Base-by-base conservation (phyloP, 768 basidiomycete genomes). In the Hygrocybe coccinea region DNA sequence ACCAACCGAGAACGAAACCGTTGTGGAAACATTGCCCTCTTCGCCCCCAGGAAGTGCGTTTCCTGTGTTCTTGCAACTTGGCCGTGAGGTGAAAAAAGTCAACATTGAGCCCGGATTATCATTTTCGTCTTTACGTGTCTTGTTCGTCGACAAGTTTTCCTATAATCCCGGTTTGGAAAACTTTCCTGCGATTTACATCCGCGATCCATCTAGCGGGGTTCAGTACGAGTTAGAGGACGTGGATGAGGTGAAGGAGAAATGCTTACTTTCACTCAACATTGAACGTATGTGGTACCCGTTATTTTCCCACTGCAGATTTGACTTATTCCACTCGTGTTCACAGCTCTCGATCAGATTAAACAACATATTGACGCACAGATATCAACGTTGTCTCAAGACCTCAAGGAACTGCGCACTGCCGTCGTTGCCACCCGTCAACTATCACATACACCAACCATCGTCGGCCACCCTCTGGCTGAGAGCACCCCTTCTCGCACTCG, bases 341-440 rank as follows among this genome's bases (percentile, higher is more conserved):
- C 63, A 99, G 95, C 93, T 21, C 85, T 98, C 53, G 95, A 99
- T 71, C 95, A 98, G 68, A 95, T 99, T 69, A 97, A 95, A 68
- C 93, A 97, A 65, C 95, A 99, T 67, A 95, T 99, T 61, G 95
- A 99, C 65, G 65, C 83, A 2, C 94, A 95, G 64, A 95, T 99
- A 58, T 85, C 89, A 0, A 75, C 75, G 0, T 75, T 99, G 15
- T 84, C 91, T 29, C 86, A 87, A 60, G 94, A 98, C 56, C 81
- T 97, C 71, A 92, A 93, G 61, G 95, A 98, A 39, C 80, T 98
- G 62, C 86, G 84, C 63, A 74, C 77, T 2, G 76, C 79, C 2
- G 83, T 98, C 36, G 67, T 77, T 22, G 77, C 71, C 58, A 76
- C 80, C 24, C 79, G 86, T 51, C 71, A 80, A 6, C 81, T 86